Base-by-base conservation (phyloP, 768 basidiomycete genomes). In the Pholiota conissans region DNA sequence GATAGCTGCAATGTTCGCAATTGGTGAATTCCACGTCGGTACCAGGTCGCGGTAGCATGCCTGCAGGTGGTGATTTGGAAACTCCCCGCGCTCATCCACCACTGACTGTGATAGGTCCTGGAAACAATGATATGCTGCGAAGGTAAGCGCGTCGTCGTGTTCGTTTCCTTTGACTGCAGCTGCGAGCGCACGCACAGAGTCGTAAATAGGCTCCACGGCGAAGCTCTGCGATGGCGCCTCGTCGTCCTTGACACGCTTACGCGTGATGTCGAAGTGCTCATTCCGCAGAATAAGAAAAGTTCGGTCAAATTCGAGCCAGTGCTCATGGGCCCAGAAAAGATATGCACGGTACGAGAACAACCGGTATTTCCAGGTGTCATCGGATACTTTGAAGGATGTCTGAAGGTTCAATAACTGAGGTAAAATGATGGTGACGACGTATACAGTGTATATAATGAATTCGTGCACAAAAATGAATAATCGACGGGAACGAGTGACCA, bases 201-300 rank as follows among this genome's bases (percentile, higher is more conserved):
- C 60, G 45, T 61, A 61, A 11, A 64, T 59, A 20, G 63, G 63
- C n/a, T 60, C 62, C 2, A 35, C 26, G 11, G 54, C 46, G 14
- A 57, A 35, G n/a, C 26, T 55, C 27, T 57, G 59, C 4, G 52
- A 49, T n/a, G 49, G 49, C 3, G 56, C 39, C 11, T 26, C 29
- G 20, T 60, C 56, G 10, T 34, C 26, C 6, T 32, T 28, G 0
- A 28, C 22, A 24, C 56, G 52, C 18, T 11, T 35, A 16, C 62
- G 59, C 2, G 62, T 63, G 45, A 63, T 63, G 16, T 63, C 62
- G 5, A 63, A 60, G 20, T 63, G 59, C 35, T 63, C 62, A 29
- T 63, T 63, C n/a, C 62, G 56, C 7, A 63, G 53, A 7, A 63
- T 58, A 7, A 63, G 52, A 53, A 59, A 63, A 18, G 62, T 63